Percentiles rank a stretch among this genome's conserved stretches.
phyloP scores from a whole-genome alignment of 257 asterid genomes.

The Solanum dulcamara region DNA sequence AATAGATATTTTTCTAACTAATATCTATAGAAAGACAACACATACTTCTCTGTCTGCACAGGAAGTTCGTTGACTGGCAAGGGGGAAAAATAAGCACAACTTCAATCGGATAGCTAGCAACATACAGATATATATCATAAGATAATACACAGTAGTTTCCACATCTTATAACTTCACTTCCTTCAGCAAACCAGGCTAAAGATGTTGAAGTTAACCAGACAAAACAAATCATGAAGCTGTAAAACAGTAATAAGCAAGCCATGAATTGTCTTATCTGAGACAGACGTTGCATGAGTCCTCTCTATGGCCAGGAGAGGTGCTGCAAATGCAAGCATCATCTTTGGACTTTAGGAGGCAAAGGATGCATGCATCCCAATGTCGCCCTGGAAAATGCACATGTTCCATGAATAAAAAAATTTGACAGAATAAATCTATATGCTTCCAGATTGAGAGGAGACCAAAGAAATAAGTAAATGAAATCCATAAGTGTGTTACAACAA shows the following conservation, averaged over 20 bases:
- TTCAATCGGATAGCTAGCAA: background rate
- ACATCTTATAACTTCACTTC: background rate
- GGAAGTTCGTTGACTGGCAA: background rate
- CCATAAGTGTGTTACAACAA: background rate
- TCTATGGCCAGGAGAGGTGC: constrained; percentile 1
- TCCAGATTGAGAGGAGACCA: background rate
- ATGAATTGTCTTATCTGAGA: constrained; percentile 2
- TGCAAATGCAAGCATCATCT: constrained; percentile 9
- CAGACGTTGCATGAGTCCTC: constrained; percentile 1
- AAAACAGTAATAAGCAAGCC: background rate
- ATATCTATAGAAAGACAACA: background rate
- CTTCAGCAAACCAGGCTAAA: background rate
- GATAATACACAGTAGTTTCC: background rate
- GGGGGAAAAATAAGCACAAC: background rate
- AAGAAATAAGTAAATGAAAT: background rate
- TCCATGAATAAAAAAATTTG: background rate
- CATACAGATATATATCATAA: background rate
- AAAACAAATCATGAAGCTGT: background rate
- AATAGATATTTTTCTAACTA: background rate
- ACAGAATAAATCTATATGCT: background rate
- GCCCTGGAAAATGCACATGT: constrained; percentile 17
- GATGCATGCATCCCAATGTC: constrained; percentile 13
- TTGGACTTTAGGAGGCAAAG: constrained; percentile 17
- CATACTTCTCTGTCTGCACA: background rate
- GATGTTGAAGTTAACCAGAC: background rate